Evolutionary conservation across 2,329 filamentous ascomycete species (phyloP).

Genomic region (Nakataea oryzae): DNA sequence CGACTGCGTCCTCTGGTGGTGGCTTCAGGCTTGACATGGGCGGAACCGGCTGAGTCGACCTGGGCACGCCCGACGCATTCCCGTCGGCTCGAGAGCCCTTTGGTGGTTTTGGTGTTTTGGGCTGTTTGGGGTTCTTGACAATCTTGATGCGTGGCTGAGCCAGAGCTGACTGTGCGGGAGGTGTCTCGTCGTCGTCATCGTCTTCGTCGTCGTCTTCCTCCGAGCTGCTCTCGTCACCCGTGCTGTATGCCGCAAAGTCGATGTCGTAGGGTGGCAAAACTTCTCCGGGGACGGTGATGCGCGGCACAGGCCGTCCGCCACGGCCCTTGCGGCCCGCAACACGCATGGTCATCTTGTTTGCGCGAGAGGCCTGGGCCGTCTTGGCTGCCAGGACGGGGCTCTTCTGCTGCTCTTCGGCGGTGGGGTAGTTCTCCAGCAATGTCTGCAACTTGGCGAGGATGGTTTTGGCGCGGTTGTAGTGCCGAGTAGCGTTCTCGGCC

Average conservation of each 20-base stretch:
- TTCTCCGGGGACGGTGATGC: constrained; percentile 56
- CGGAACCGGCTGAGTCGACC: constrained; percentile 14
- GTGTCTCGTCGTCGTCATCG: constrained; percentile 29
- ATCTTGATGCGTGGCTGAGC: constrained; percentile 38
- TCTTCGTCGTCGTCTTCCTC: constrained; percentile 31
- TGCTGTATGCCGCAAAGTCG: constrained; percentile 46
- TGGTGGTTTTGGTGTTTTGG: constrained; percentile 28
- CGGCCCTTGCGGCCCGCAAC: constrained; percentile 32
- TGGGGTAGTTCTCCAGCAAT: constrained; percentile 51
- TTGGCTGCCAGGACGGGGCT: constrained; percentile 16
- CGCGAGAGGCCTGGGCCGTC: constrained; percentile 18
- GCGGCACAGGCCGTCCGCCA: constrained; percentile 34
- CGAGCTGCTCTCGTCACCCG: constrained; percentile 27
- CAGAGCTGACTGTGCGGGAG: constrained; percentile 21
- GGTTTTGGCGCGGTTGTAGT: constrained; percentile 48
- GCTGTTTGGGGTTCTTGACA: constrained; percentile 18
- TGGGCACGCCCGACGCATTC: background rate
- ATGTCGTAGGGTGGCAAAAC: constrained; percentile 56
- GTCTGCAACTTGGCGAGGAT: constrained; percentile 47
- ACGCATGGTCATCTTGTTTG: constrained; percentile 34
- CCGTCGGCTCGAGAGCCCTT: constrained; percentile 21
- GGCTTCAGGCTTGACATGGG: constrained; percentile 33
- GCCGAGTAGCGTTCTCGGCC: constrained; percentile 51
- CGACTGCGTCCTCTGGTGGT: constrained; percentile 47
- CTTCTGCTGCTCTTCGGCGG: constrained; percentile 38